These are phyloP conservation scores for Lanmaoa pseudosensibilis DNA, from an alignment of 768 basidiomycete genomes.

Conservation along the genomic window DNA sequence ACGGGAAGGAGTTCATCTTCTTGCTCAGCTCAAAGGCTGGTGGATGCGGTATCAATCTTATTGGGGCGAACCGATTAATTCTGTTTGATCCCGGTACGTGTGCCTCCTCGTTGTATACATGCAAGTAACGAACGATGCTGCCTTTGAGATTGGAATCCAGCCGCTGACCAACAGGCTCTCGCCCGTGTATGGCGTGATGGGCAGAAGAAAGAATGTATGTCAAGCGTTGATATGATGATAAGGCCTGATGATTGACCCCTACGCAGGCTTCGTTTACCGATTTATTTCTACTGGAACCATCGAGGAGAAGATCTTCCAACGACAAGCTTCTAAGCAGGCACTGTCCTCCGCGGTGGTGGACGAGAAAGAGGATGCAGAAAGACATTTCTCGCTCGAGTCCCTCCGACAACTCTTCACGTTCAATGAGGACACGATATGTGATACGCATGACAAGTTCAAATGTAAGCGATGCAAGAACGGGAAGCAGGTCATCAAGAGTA, in stretches of 20 bases:
- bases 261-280: conserved; percentile 91
- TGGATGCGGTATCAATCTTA: conserved; percentile 95
- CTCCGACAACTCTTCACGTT: conserved; percentile 90
- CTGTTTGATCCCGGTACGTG: conserved; percentile 86
- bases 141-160: conserved; percentile 92
- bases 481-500: conserved; percentile 77
- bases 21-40: conserved; percentile 93
- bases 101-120: neutral
- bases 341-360: conserved; percentile 98
- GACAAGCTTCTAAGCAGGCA: conserved; percentile 94
- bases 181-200: conserved; percentile 99
- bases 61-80: conserved; percentile 94
- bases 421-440: conserved; percentile 81
- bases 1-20: conserved; percentile 92
- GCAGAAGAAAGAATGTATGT: conserved; percentile 97
- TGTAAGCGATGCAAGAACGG: conserved; percentile 89
- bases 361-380: conserved; percentile 91
- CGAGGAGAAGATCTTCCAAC: conserved; percentile 98
- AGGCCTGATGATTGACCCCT: neutral
- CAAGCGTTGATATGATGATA: neutral
- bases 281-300: conserved; percentile 97
- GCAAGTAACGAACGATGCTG: neutral
- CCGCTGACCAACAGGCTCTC: conserved; percentile 96
- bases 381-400: conserved; percentile 90
- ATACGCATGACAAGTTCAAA: conserved; percentile 99